Conservation (phyloP, 352 stramenopile species). For the Pythium chondricola region DNA sequence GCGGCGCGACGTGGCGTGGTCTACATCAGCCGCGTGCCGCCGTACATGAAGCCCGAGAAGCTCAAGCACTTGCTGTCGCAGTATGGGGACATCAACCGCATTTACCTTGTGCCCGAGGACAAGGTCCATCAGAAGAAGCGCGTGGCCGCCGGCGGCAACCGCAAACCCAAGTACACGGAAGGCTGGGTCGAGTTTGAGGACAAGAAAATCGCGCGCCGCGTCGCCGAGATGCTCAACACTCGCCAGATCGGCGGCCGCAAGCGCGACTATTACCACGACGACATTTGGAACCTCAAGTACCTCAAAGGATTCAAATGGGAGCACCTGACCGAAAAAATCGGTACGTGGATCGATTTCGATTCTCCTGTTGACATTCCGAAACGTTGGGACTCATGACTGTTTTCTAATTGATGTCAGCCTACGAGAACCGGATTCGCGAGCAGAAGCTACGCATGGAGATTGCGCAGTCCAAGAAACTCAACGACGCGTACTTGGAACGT, state of each 20-base stretch:
- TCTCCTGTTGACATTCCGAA: too few relatives aligned
- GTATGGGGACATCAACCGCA: constrained; percentile 90
- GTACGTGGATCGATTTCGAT: too few relatives aligned
- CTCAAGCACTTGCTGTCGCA: constrained; percentile 89
- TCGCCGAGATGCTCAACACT: constrained; percentile 93
- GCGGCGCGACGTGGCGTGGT: constrained; percentile 30
- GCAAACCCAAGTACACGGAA: constrained; percentile 90
- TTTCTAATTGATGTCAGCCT: constrained; percentile 23
- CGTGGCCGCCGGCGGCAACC: constrained; percentile 85
- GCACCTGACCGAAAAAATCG: constrained; percentile 98
- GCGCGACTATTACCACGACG: constrained; percentile 94
- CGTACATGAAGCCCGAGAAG: constrained; percentile 97
- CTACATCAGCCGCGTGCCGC: constrained; percentile 95
- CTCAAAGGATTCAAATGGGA: constrained; percentile 98
- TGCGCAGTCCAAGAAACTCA: constrained; percentile 81
- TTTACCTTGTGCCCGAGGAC: constrained; percentile 98
- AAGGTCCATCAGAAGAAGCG: constrained; percentile 88
- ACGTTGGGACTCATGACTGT: too few relatives aligned
- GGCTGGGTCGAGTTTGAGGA: constrained; percentile 98
- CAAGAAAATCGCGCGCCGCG: constrained; percentile 94
- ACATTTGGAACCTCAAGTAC: constrained; percentile 99
- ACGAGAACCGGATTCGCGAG: constrained; percentile 83
- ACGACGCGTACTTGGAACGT: constrained; percentile 81
- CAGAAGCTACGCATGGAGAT: constrained; percentile 86
- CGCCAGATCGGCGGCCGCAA: constrained; percentile 91